Conservation (phyloP, 2,329 filamentous ascomycete genomes). For the Dactylellina leptospora region DNA sequence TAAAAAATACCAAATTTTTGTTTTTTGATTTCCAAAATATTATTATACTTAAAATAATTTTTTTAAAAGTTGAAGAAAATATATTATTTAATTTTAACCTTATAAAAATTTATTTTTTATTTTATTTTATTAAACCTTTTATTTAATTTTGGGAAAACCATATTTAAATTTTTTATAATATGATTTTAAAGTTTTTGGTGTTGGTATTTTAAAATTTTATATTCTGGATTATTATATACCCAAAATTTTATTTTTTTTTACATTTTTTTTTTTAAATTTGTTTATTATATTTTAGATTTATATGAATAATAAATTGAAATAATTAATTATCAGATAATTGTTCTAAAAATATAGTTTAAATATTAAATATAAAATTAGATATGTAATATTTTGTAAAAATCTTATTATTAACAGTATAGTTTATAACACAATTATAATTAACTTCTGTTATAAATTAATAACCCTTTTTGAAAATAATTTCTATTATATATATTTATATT, state of each 20-base stretch:
- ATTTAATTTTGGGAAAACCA: background rate
- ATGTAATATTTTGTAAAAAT: background rate
- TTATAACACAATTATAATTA: background rate
- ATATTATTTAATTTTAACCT: background rate
- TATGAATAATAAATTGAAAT: background rate
- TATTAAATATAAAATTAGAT: background rate
- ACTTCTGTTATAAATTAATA: too few species aligned
- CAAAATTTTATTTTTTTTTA: background rate
- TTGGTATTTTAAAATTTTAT: background rate
- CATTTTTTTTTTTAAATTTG: background rate
- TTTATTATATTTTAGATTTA: background rate
- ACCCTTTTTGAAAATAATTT: background rate
- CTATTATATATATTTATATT: background rate
- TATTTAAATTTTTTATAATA: background rate
- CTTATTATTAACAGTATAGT: background rate
- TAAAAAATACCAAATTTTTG: background rate
- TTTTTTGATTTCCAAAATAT: background rate
- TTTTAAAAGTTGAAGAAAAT: background rate
- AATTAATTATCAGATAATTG: background rate
- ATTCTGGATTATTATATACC: background rate
- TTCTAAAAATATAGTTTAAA: background rate
- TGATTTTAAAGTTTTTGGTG: background rate
- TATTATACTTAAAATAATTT: background rate
- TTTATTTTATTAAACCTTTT: background rate
- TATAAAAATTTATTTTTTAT: background rate